These are phyloP conservation scores for Cynanchum wilfordii DNA, from an alignment of 257 asterid genomes.

Conservation along the genomic window DNA sequence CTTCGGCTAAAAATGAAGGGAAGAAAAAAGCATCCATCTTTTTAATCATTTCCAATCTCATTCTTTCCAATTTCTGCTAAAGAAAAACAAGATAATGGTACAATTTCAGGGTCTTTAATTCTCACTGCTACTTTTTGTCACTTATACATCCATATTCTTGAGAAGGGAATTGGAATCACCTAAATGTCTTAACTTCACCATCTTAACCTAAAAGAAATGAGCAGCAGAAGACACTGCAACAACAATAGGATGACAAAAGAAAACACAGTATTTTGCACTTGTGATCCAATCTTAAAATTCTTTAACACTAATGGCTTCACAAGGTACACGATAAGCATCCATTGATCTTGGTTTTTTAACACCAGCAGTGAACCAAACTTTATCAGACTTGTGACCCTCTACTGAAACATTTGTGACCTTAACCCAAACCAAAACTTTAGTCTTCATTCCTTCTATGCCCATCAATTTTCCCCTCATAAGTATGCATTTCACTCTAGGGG, in stretches of 20 bases:
- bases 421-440: slow-evolving; percentile 71
- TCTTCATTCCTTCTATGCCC: slow-evolving; percentile 78
- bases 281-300: slow-evolving; percentile 43
- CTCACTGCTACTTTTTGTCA: neutral
- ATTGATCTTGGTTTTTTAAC: slow-evolving; percentile 63
- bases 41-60: neutral
- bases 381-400: slow-evolving; percentile 62
- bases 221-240: neutral
- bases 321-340: slow-evolving; percentile 58
- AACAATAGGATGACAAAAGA: neutral
- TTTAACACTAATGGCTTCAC: slow-evolving; percentile 46
- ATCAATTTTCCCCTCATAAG: slow-evolving; percentile 68
- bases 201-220: neutral
- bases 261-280: neutral
- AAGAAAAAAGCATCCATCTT: too few species aligned
- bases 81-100: neutral
- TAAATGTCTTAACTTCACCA: neutral
- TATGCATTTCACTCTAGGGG: slow-evolving; percentile 60
- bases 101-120: neutral
- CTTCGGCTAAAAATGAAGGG: neutral
- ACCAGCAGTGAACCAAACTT: slow-evolving; percentile 72
- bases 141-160: neutral
- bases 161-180: neutral
- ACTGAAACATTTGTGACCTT: slow-evolving; percentile 56
- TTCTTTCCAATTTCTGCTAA: neutral